These are phyloP conservation scores for Kurtzmaniella fragi DNA, from an alignment of 805 yeast species.

Conservation along the genomic window DNA sequence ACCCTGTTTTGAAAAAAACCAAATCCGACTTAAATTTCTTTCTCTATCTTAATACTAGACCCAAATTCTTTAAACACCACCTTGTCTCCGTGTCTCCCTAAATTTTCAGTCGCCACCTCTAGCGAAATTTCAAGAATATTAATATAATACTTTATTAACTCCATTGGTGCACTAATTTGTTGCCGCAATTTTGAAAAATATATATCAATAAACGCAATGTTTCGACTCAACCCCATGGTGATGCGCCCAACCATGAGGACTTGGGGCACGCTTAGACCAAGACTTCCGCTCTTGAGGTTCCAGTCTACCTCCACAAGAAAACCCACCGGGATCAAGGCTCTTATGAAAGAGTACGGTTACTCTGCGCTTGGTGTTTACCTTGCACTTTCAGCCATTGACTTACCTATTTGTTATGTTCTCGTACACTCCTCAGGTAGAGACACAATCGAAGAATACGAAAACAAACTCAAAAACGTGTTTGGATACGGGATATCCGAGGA, in stretches of 20 bases:
- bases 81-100: too few relatives aligned
- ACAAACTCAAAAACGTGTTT: slow-evolving; percentile 50
- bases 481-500: slow-evolving; percentile 56
- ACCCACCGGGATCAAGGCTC: slow-evolving; percentile 50
- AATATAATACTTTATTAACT: too few relatives aligned
- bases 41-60: too few relatives aligned
- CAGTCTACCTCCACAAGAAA: slow-evolving; percentile 16
- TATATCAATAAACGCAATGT: slow-evolving; percentile 5
- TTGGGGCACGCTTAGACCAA: neutral
- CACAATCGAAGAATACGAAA: slow-evolving; percentile 62
- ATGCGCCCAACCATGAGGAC: neutral
- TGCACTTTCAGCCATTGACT: slow-evolving; percentile 66
- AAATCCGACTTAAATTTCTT: too few relatives aligned
- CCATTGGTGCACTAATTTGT: too few relatives aligned
- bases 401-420: slow-evolving; percentile 74
- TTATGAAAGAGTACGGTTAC: slow-evolving; percentile 85
- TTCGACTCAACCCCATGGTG: slow-evolving; percentile 8
- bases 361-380: slow-evolving; percentile 85
- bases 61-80: too few relatives aligned
- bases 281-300: neutral
- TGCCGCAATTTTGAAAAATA: slow-evolving; percentile 1
- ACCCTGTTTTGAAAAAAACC: too few relatives aligned
- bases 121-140: too few relatives aligned
- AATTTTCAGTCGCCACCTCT: too few relatives aligned
- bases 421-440: slow-evolving; percentile 91